These are phyloP conservation scores for Gossypium davidsonii DNA, from an alignment of 441 rosid genomes.

Conservation along the genomic window DNA sequence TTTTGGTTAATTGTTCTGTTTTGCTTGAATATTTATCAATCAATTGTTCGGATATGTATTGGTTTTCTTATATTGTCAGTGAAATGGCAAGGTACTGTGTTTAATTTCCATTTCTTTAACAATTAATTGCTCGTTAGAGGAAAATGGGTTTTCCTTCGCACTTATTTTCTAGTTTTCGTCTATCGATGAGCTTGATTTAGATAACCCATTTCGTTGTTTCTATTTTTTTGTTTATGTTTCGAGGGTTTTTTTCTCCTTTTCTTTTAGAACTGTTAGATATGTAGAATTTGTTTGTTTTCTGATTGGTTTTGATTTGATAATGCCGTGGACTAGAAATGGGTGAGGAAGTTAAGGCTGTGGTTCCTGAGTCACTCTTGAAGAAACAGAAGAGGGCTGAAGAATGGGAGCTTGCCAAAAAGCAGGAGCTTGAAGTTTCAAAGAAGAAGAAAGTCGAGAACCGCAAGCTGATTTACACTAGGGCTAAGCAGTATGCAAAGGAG, in stretches of 20 bases:
- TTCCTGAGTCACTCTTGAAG: slow-evolving; percentile 69
- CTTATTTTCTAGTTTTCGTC: neutral
- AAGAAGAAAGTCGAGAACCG: slow-evolving; percentile 44
- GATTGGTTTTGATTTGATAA: neutral
- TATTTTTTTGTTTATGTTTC: neutral
- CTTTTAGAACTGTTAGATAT: neutral
- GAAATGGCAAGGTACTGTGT: neutral
- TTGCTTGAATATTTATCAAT: neutral
- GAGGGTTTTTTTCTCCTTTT: neutral
- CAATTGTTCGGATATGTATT: neutral
- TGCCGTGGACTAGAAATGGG: neutral
- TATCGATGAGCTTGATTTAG: neutral
- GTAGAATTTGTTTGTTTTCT: neutral
- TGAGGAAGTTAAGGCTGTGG: slow-evolving; percentile 25
- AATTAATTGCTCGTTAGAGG: neutral
- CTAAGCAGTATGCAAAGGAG: slow-evolving; percentile 49
- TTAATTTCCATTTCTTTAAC: neutral
- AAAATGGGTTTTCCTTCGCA: neutral
- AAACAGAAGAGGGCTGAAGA: slow-evolving; percentile 70
- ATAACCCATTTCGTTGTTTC: neutral
- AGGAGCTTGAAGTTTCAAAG: slow-evolving; percentile 32
- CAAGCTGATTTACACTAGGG: slow-evolving; percentile 47
- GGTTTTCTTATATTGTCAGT: neutral
- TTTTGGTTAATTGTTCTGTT: neutral
- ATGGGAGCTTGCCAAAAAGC: slow-evolving; percentile 53